Evolutionary conservation across 257 asterid species (phyloP), one percentile per base, ranked within the genome.

Genomic region (Cinchona pubescens): DNA sequence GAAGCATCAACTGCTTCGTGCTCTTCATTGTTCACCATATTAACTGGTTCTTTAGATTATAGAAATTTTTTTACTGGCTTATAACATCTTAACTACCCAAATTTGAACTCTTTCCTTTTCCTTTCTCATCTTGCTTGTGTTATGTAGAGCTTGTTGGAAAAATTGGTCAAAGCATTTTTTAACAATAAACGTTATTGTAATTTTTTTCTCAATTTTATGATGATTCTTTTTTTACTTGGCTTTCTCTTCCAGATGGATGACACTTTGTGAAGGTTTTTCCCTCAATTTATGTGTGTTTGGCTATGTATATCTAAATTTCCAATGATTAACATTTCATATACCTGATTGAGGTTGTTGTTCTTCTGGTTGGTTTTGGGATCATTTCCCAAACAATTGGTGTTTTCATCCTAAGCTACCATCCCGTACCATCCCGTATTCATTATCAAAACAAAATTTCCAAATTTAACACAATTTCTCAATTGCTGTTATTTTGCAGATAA

Each of bases 291-390:
- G 32, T 42, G 10, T 48, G 1, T 61, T 32, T 19, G 2, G 21
- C 60, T 23, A 14, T 11, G 40, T 3, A 3, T 25, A 37, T n/a
- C 55, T 7, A 15, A 34, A 29, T 69, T 29, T 32, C 66, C 9
- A 45, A 69, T 0, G 69, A 61, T 45, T 27, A 4, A 43, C 23
- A 4, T 56, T 37, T 55, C 32, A 27, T 2, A 13, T 13, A 48
- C 46, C 51, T 64, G 49, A 55, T 32, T 40, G 25, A 12, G 10
- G 59, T n/a, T 14, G 11, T 46, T 37, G n/a, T 45, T 58, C 49
- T 60, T 67, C 75, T 46, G 35, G 61, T 62, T 30, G 3, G 18
- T 79, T 10, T 67, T 88, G 93, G 86, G 66, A 21, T 79, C 71
- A 66, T 68, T 38, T 76, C 66, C 59, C 84, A 63, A 38, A 64